These are phyloP conservation scores for Cryomyces antarcticus DNA, from an alignment of 495 filamentous ascomycete species.

Conservation along the genomic window DNA sequence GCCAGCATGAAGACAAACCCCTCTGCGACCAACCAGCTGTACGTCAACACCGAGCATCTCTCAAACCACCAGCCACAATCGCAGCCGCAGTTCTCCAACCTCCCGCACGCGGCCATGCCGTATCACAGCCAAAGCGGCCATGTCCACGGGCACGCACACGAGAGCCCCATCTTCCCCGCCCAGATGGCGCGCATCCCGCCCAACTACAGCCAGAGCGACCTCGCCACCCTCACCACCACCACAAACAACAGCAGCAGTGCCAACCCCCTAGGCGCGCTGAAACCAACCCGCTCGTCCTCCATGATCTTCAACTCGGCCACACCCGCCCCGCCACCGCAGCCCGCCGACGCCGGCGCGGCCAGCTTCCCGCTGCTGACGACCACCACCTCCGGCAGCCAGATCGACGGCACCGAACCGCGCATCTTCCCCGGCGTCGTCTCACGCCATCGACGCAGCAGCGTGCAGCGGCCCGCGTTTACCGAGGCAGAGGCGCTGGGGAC, in stretches of 20 bases:
- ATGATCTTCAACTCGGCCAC: background rate
- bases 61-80: background rate
- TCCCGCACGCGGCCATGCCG: constrained; percentile 1
- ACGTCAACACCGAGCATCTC: background rate
- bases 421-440: constrained; percentile 1
- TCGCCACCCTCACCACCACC: background rate
- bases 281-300: background rate
- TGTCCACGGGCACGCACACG: too few relatives aligned
- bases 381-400: too few relatives aligned
- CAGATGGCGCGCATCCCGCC: constrained; percentile 3
- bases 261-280: background rate
- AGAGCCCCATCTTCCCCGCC: constrained; percentile 2
- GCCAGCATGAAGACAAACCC: constrained; percentile 11
- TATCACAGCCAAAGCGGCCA: background rate
- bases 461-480: background rate
- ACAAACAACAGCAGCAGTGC: background rate
- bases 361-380: too few relatives aligned
- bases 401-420: background rate
- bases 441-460: background rate
- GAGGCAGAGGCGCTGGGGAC: too few relatives aligned
- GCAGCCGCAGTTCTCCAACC: constrained; percentile 5
- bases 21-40: constrained; percentile 4
- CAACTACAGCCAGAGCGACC: background rate
- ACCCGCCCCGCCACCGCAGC: background rate
- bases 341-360: too few relatives aligned